Percentiles rank a stretch among this genome's conserved stretches.
phyloP scores from a whole-genome alignment of 208 protist genomes.

The Leishmania major region DNA sequence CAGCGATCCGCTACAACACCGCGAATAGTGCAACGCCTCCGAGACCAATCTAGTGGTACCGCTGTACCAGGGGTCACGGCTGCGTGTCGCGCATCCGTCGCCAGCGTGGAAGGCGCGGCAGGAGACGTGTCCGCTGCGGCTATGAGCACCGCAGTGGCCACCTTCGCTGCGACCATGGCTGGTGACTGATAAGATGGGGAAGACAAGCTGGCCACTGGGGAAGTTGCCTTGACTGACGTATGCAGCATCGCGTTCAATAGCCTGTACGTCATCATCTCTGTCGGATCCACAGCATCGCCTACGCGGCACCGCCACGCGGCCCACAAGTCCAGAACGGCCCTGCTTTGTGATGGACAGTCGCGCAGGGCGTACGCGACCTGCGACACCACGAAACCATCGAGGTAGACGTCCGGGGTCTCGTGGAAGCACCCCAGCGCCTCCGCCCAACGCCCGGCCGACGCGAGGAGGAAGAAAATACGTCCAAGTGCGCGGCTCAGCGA shows the following conservation, averaged over 20 bases:
- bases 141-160: slow-evolving; percentile 19
- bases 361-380: slow-evolving; percentile 57
- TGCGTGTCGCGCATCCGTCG: neutral
- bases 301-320: slow-evolving; percentile 62
- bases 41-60: slow-evolving; percentile 44
- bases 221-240: slow-evolving; percentile 25
- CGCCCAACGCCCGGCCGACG: slow-evolving; percentile 45
- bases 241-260: slow-evolving; percentile 54
- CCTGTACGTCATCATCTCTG: slow-evolving; percentile 49
- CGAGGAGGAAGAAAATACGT: slow-evolving; percentile 56
- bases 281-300: slow-evolving; percentile 52
- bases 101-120: slow-evolving; percentile 1
- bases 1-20: slow-evolving; percentile 61
- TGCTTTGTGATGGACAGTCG: slow-evolving; percentile 9
- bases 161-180: slow-evolving; percentile 4
- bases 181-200: slow-evolving; percentile 10
- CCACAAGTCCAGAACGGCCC: slow-evolving; percentile 60
- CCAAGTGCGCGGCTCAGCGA: slow-evolving; percentile 23
- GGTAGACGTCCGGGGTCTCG: slow-evolving; percentile 11
- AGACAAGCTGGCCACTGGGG: slow-evolving; percentile 22
- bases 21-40: slow-evolving; percentile 31
- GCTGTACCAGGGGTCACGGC: slow-evolving; percentile 3
- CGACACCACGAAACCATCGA: slow-evolving; percentile 66
- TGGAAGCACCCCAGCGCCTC: slow-evolving; percentile 60
- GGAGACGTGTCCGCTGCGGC: slow-evolving; percentile 12